Evolutionary conservation across 352 stramenopile species (phyloP).

Genomic region (Lagenidium giganteum): DNA sequence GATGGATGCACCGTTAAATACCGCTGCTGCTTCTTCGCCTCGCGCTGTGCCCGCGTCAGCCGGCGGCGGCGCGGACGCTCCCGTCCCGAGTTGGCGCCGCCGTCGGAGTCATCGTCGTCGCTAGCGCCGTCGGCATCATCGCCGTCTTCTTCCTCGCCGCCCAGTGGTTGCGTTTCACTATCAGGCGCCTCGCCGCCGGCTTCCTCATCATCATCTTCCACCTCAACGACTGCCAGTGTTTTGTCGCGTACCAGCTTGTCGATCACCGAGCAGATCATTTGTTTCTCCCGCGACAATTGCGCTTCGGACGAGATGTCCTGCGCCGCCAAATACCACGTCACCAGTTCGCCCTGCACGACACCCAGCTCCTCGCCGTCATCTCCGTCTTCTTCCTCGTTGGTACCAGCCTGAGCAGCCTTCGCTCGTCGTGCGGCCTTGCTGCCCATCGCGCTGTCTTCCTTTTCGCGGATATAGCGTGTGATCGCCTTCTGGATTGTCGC

Average conservation of each 20-base stretch:
- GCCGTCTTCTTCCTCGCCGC: slow-evolving; percentile 16
- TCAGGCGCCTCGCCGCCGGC: slow-evolving; percentile 10
- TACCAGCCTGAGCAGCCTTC: too few species aligned
- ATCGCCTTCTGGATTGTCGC: slow-evolving; percentile 79
- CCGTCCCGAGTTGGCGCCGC: slow-evolving; percentile 1
- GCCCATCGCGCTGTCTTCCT: slow-evolving; percentile 48
- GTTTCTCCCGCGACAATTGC: slow-evolving; percentile 72
- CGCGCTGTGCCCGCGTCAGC: slow-evolving; percentile 27
- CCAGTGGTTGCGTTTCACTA: slow-evolving; percentile 8
- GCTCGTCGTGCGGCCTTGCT: slow-evolving; percentile 1
- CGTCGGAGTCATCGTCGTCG: slow-evolving; percentile 11
- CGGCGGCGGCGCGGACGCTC: slow-evolving; percentile 6
- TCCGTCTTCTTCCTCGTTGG: slow-evolving; percentile 30
- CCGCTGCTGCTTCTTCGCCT: slow-evolving; percentile 55
- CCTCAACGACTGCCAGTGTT: slow-evolving; percentile 66
- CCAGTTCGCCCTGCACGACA: slow-evolving; percentile 71
- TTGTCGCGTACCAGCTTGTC: slow-evolving; percentile 79
- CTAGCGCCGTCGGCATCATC: slow-evolving; percentile 4
- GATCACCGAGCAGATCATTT: slow-evolving; percentile 79
- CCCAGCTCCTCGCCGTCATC: slow-evolving; percentile 54
- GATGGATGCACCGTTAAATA: slow-evolving; percentile 81
- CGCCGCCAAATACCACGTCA: slow-evolving; percentile 80
- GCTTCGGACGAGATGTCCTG: slow-evolving; percentile 84
- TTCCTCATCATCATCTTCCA: slow-evolving; percentile 43
- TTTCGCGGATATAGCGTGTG: slow-evolving; percentile 71